Conservation (phyloP, 352 stramenopile genomes). For the Aphanomyces invadans region DNA sequence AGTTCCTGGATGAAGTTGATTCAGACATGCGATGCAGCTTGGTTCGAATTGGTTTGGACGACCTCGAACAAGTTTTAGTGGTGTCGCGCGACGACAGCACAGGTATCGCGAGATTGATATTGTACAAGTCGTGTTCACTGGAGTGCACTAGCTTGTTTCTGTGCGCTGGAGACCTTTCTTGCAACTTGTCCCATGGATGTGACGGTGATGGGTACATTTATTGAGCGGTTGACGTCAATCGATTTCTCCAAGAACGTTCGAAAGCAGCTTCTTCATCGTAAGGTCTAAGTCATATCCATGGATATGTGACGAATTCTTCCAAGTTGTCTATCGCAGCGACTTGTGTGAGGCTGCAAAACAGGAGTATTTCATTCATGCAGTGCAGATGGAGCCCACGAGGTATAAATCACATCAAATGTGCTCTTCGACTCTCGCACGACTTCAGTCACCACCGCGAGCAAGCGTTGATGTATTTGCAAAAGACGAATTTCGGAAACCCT, state of each 20-base stretch:
- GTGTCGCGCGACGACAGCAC: background rate
- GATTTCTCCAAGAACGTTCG: background rate
- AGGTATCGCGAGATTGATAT: background rate
- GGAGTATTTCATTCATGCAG: background rate
- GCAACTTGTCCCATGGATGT: background rate
- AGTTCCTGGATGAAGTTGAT: slow-evolving; percentile 10
- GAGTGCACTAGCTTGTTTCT: background rate
- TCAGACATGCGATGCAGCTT: background rate
- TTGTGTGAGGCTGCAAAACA: background rate
- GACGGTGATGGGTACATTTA: background rate
- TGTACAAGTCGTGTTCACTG: background rate
- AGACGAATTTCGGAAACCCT: background rate
- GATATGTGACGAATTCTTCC: too few relatives aligned
- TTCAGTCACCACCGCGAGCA: slow-evolving; percentile 10
- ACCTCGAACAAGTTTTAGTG: background rate
- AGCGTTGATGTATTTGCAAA: background rate
- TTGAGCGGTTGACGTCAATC: background rate
- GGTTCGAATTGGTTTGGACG: slow-evolving; percentile 10
- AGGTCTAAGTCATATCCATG: too few relatives aligned
- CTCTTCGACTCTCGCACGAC: background rate
- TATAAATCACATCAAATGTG: background rate
- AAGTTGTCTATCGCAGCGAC: background rate
- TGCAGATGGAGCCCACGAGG: slow-evolving; percentile 7
- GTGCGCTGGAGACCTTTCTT: background rate
- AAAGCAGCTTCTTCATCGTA: slow-evolving; percentile 2